These are phyloP conservation scores for Crucibulum laeve DNA, from an alignment of 768 basidiomycete genomes.

Conservation along the genomic window DNA sequence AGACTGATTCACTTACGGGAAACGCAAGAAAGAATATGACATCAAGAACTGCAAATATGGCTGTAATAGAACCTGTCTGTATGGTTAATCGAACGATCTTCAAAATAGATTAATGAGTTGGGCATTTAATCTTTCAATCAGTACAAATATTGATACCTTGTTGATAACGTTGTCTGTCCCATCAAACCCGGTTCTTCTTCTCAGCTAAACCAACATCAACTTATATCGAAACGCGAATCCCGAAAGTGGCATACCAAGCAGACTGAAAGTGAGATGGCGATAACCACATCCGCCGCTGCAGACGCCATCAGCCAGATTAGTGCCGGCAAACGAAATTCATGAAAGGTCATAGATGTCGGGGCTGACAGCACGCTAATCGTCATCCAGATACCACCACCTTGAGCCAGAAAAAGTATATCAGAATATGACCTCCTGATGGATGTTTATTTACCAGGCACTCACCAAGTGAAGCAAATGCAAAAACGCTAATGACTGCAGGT, in stretches of 20 bases:
- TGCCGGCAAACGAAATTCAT: conserved; percentile 9
- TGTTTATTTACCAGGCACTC: background rate
- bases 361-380: conserved; percentile 7
- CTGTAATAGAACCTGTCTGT: conserved; percentile 34
- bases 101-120: background rate
- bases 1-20: conserved; percentile 6
- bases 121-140: too few relatives aligned
- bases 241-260: conserved; percentile 23
- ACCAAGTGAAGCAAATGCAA: conserved; percentile 9
- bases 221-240: background rate
- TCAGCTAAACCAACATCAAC: conserved; percentile 13
- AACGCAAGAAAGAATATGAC: conserved; percentile 15
- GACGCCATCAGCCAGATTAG: conserved; percentile 29
- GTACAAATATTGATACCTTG: too few relatives aligned
- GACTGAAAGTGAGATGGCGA: conserved; percentile 17
- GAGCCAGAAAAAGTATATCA: too few relatives aligned
- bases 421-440: background rate
- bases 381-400: conserved; percentile 15
- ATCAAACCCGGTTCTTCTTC: conserved; percentile 27
- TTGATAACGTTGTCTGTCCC: conserved; percentile 33
- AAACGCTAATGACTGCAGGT: conserved; percentile 6
- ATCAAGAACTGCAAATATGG: conserved; percentile 27
- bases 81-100: conserved; percentile 25
- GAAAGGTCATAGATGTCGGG: conserved; percentile 7
- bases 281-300: conserved; percentile 12